Percentiles rank a stretch among this genome's conserved stretches.
phyloP scores from a whole-genome alignment of 2,329 filamentous ascomycete genomes.

The Sporothrix curviconia region DNA sequence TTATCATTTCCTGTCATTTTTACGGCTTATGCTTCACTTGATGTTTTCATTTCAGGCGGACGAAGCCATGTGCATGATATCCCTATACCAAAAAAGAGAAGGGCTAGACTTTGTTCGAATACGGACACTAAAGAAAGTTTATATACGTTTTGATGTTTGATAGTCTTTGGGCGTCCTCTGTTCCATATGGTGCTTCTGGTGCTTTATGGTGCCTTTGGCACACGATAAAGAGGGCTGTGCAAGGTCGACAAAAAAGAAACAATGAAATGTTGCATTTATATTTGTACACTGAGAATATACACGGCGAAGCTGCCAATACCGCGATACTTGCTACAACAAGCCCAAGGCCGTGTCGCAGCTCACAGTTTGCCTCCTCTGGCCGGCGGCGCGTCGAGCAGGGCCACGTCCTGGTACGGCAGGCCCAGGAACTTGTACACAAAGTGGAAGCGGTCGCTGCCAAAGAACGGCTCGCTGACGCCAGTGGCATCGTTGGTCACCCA shows the following conservation, averaged over 20 bases:
- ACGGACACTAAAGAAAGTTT: neutral
- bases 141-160: no score
- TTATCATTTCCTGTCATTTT: neutral
- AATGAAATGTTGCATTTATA: no score
- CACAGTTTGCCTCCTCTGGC: neutral
- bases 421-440: conserved; percentile 63
- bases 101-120: conserved; percentile 2
- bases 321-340: no score
- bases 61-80: conserved; percentile 20
- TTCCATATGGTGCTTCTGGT: no score
- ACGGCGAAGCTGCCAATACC: no score
- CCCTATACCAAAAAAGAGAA: conserved; percentile 14
- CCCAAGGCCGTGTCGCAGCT: no score
- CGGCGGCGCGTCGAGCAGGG: neutral
- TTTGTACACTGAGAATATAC: no score
- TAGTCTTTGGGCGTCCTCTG: no score
- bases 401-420: conserved; percentile 50
- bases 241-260: no score
- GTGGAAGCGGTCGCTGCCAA: conserved; percentile 68
- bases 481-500: conserved; percentile 55
- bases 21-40: neutral
- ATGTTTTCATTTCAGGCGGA: conserved; percentile 7
- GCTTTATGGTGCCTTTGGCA: no score
- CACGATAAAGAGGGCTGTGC: no score
- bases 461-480: conserved; percentile 61